phyloP scores from a whole-genome alignment of 441 rosid species.

The Populus hybrid region DNA sequence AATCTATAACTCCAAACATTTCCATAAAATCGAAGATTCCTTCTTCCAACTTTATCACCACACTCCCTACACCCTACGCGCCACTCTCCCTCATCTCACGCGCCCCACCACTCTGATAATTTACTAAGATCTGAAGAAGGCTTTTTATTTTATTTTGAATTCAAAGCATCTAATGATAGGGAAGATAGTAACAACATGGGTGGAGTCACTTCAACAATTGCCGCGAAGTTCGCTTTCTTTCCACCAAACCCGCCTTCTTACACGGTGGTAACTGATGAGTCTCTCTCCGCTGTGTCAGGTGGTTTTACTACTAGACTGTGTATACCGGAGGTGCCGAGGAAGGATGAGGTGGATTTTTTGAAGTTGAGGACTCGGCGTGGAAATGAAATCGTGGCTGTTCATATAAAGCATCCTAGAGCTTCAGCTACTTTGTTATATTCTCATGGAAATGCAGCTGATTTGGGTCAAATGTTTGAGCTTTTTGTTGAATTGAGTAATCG shows the following conservation, averaged over 20 bases:
- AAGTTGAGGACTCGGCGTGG: constrained; percentile 71
- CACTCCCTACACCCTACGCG: constrained; percentile 1
- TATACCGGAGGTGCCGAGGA: constrained; percentile 63
- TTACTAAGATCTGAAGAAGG: constrained; percentile 22
- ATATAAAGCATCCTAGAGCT: constrained; percentile 66
- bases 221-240: constrained; percentile 92
- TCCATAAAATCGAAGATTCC: neutral
- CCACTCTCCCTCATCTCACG: constrained; percentile 4
- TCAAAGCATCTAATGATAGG: constrained; percentile 34
- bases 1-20: neutral
- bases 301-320: constrained; percentile 28
- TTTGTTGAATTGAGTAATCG: constrained; percentile 75
- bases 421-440: constrained; percentile 74
- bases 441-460: constrained; percentile 97
- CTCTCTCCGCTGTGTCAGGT: constrained; percentile 18
- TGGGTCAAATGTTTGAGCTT: constrained; percentile 86
- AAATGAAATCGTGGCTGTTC: constrained; percentile 76
- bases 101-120: constrained; percentile 3
- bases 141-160: constrained; percentile 30
- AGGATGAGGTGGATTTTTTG: constrained; percentile 57
- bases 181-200: constrained; percentile 46
- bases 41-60: neutral
- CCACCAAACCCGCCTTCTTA: constrained; percentile 97
- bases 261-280: constrained; percentile 44
- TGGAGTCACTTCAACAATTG: constrained; percentile 81